Evolutionary conservation across 805 yeast genomes (phyloP).

Genomic region (Allodekkera sacchari): DNA sequence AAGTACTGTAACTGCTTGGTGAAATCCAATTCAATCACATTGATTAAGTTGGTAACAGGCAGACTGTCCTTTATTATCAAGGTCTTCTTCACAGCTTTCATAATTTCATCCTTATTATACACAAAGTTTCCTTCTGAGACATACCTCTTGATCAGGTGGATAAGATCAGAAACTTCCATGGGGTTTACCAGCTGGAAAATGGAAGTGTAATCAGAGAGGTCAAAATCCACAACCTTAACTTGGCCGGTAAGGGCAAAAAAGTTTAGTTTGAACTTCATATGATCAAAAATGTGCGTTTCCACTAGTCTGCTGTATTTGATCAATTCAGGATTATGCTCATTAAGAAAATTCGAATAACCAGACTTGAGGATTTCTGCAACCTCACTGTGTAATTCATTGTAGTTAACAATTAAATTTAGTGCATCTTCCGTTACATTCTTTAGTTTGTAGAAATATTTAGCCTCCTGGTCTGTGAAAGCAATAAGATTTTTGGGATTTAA

Average conservation of each 20-base stretch:
- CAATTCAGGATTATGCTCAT: slow-evolving; percentile 5
- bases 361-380: slow-evolving; percentile 23
- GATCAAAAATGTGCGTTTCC: slow-evolving; percentile 11
- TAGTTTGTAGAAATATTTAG: slow-evolving; percentile 52
- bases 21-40: slow-evolving; percentile 41
- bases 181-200: slow-evolving; percentile 9
- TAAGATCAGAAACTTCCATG: slow-evolving; percentile 8
- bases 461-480: slow-evolving; percentile 66
- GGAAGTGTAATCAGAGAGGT: slow-evolving; percentile 2
- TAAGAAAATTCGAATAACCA: slow-evolving; percentile 10
- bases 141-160: slow-evolving; percentile 8
- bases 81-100: slow-evolving; percentile 6
- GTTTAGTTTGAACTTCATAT: slow-evolving; percentile 18
- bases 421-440: slow-evolving; percentile 25
- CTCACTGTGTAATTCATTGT: slow-evolving; percentile 40
- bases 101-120: not conserved
- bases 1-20: slow-evolving; percentile 34
- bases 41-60: slow-evolving; percentile 54
- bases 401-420: slow-evolving; percentile 35
- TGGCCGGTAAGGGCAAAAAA: slow-evolving; percentile 19
- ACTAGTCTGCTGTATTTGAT: slow-evolving; percentile 17
- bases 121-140: too few species aligned
- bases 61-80: slow-evolving; percentile 47
- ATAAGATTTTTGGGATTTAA: slow-evolving; percentile 30
- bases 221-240: slow-evolving; percentile 11